These are phyloP conservation scores for Larix kaempferi DNA, from an alignment of 75 land plant species.

Conservation along the genomic window DNA sequence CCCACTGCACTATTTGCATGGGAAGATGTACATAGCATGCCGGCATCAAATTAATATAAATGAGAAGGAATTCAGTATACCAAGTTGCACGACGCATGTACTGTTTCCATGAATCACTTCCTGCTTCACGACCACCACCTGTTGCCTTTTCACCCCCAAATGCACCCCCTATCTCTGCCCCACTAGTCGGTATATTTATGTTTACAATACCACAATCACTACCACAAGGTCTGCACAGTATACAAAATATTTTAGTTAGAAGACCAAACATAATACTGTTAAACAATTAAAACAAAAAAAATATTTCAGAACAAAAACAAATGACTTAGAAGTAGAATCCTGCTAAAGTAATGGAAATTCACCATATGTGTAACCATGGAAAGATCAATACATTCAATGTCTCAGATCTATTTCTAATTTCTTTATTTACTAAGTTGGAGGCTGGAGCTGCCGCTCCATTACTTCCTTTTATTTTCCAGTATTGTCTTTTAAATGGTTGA, in stretches of 20 bases:
- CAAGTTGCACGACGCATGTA: conserved; percentile 98
- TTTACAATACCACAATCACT: conserved; percentile 99
- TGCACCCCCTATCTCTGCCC: conserved; percentile 98
- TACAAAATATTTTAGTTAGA: neutral
- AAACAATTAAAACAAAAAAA: neutral
- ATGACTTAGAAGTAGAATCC: neutral
- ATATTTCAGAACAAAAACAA: neutral
- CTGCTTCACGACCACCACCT: conserved; percentile 98
- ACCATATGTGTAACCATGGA: neutral
- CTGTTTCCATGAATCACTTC: conserved; percentile 99
- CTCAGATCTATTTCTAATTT: neutral
- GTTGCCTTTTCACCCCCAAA: conserved; percentile 99
- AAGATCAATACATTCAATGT: no score
- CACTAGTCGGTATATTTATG: conserved; percentile 96
- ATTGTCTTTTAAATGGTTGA: neutral
- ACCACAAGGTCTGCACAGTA: conserved; percentile 75
- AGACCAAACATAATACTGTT: neutral
- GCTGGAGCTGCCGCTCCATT: neutral
- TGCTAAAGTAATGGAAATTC: neutral
- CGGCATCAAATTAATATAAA: neutral
- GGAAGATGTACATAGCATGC: neutral
- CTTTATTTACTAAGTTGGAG: neutral
- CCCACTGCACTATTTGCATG: neutral
- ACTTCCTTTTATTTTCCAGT: neutral
- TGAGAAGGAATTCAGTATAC: conserved; percentile 22